phyloP scores from a whole-genome alignment of 2,329 filamentous ascomycete genomes.

The Cladophialophora chaetospira region DNA sequence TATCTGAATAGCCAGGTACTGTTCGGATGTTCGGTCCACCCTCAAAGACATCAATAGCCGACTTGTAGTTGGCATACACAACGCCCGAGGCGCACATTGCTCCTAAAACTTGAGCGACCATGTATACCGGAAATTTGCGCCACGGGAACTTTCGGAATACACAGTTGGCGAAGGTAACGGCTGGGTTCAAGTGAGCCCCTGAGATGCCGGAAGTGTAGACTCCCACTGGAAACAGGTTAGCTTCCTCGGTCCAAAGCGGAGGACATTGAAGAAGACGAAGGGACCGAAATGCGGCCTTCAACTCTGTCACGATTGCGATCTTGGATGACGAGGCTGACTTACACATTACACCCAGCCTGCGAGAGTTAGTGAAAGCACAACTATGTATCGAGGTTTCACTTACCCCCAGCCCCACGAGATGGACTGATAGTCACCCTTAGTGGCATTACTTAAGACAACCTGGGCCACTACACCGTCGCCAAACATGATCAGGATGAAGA shows the following conservation, averaged over 20 bases:
- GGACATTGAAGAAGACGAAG: too few relatives aligned
- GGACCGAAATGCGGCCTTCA: too few relatives aligned
- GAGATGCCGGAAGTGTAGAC: constrained; percentile 63
- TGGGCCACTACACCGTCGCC: constrained; percentile 67
- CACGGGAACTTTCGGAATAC: constrained; percentile 66
- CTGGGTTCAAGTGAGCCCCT: constrained; percentile 65
- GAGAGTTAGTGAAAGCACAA: constrained; percentile 20
- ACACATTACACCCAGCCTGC: constrained; percentile 67
- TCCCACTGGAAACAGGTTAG: too few relatives aligned
- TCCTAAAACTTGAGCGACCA: constrained; percentile 66
- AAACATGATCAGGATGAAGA: constrained; percentile 68
- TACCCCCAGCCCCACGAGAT: constrained; percentile 56
- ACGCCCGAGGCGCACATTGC: constrained; percentile 64
- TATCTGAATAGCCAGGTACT: constrained; percentile 56
- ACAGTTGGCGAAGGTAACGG: constrained; percentile 65
- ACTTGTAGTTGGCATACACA: constrained; percentile 66
- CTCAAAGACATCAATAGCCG: constrained; percentile 58
- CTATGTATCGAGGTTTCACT: constrained; percentile 24
- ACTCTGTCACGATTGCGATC: too few relatives aligned
- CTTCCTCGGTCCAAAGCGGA: too few relatives aligned
- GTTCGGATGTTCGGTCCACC: constrained; percentile 50
- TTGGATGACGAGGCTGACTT: too few relatives aligned
- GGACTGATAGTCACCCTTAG: constrained; percentile 53
- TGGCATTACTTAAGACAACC: constrained; percentile 58
- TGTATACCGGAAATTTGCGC: constrained; percentile 68